A percentile compares a stretch with the other conserved stretches of the same genome.
phyloP scores from a whole-genome alignment of 2,329 filamentous ascomycete genomes.

The Nothophaeocryptopus gaeumannii region DNA sequence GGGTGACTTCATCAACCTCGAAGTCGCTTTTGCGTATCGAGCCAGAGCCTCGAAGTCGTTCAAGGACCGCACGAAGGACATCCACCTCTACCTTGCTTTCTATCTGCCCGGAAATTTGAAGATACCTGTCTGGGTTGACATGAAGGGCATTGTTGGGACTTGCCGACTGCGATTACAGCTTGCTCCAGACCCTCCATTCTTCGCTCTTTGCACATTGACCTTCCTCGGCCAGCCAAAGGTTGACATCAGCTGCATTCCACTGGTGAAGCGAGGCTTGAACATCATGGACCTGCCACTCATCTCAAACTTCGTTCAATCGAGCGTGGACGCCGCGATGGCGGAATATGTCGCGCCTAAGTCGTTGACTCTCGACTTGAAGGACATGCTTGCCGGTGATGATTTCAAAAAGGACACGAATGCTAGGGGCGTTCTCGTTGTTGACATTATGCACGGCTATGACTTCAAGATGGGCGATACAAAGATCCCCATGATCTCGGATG shows the following conservation, averaged over 20 bases:
- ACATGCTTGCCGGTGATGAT: slow-evolving; percentile 74
- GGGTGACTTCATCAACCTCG: slow-evolving; percentile 74
- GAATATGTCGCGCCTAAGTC: slow-evolving; percentile 76
- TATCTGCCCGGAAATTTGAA: slow-evolving; percentile 55
- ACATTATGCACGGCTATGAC: slow-evolving; percentile 64
- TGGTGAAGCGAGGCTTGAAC: slow-evolving; percentile 67
- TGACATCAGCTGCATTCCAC: slow-evolving; percentile 65
- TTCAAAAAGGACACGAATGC: slow-evolving; percentile 72
- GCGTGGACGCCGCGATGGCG: slow-evolving; percentile 69
- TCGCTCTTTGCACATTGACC: slow-evolving; percentile 70
- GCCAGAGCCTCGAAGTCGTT: slow-evolving; percentile 59
- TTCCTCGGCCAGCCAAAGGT: slow-evolving; percentile 74
- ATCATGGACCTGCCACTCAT: slow-evolving; percentile 74
- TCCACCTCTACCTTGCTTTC: slow-evolving; percentile 69
- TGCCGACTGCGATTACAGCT: slow-evolving; percentile 68
- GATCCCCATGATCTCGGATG: slow-evolving; percentile 55
- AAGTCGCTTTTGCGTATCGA: slow-evolving; percentile 71
- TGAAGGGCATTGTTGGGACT: slow-evolving; percentile 68
- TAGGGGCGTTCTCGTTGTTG: slow-evolving; percentile 63
- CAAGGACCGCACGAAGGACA: slow-evolving; percentile 64
- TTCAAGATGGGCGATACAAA: slow-evolving; percentile 70
- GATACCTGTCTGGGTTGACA: slow-evolving; percentile 69
- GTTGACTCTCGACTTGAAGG: slow-evolving; percentile 69
- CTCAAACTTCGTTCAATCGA: slow-evolving; percentile 70
- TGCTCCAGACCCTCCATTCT: slow-evolving; percentile 73